A percentile compares a stretch with the other conserved stretches of the same genome.
Conservation (phyloP, 2,329 filamentous ascomycete genomes). For the Trichoderma polysporum region DNA sequence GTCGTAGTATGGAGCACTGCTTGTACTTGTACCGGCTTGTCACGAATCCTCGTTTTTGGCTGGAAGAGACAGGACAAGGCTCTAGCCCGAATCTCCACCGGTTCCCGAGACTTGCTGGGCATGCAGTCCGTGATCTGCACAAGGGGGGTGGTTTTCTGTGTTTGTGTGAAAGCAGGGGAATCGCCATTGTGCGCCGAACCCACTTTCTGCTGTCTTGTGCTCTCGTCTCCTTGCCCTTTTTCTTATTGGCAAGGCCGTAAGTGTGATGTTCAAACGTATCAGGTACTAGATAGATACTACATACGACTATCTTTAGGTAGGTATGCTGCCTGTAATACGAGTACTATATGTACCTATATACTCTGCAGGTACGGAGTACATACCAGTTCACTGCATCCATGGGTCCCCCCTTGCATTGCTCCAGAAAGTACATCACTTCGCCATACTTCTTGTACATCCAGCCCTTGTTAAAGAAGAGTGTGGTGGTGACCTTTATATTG, state of each 20-base stretch:
- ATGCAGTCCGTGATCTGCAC: constrained; percentile 6
- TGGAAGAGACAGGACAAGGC: neutral
- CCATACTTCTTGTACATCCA: too few relatives aligned
- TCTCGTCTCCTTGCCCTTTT: neutral
- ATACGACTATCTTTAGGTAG: too few relatives aligned
- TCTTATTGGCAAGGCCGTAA: neutral
- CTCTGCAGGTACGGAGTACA: neutral
- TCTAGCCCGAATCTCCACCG: neutral
- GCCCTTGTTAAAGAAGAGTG: neutral
- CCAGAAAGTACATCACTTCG: neutral
- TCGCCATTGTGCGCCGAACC: constrained; percentile 1
- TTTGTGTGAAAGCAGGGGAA: neutral
- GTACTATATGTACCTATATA: too few relatives aligned
- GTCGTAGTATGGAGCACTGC: too few relatives aligned
- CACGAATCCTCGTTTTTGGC: neutral
- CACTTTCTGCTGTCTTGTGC: neutral
- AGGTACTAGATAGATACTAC: too few relatives aligned
- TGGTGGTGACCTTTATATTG: neutral
- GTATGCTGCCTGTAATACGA: too few relatives aligned
- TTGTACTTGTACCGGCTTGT: too few relatives aligned
- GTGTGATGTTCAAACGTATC: too few relatives aligned
- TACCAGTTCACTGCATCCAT: neutral
- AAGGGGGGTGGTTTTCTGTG: neutral
- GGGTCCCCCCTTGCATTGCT: neutral
- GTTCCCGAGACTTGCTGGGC: constrained; percentile 2